These are phyloP conservation scores for Plasmodium yoelii DNA, from an alignment of 169 alveolate genomes.

Conservation along the genomic window DNA sequence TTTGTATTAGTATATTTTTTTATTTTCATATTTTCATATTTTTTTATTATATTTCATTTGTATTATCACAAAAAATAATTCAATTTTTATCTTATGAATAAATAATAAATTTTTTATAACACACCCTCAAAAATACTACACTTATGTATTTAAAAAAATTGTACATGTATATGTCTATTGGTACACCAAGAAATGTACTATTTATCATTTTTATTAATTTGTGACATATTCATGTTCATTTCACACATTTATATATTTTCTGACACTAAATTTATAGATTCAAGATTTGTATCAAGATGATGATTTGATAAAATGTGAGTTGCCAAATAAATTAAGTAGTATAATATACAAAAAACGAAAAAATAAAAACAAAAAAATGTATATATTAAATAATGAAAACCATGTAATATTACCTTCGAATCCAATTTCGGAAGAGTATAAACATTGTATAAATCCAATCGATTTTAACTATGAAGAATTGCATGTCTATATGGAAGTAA, in stretches of 20 bases:
- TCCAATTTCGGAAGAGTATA: slow-evolving; percentile 62
- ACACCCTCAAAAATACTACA: no score
- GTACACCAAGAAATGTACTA: not conserved
- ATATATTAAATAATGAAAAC: slow-evolving; percentile 55
- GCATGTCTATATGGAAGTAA: slow-evolving; percentile 86
- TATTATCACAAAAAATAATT: no score
- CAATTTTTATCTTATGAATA: no score
- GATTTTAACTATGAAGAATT: slow-evolving; percentile 76
- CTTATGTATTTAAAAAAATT: no score
- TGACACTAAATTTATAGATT: slow-evolving; percentile 1
- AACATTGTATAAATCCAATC: slow-evolving; percentile 29
- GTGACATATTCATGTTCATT: not conserved
- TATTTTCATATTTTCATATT: no score
- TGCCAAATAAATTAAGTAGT: slow-evolving; percentile 44
- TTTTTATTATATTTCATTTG: no score
- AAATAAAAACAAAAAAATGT: slow-evolving; percentile 34
- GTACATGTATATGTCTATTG: no score
- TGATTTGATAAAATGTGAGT: slow-evolving; percentile 37
- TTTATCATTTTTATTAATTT: no score
- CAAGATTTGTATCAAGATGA: slow-evolving; percentile 63
- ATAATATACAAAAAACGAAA: slow-evolving; percentile 73
- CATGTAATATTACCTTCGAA: slow-evolving; percentile 63
- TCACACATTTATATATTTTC: not conserved
- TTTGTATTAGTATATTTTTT: no score
- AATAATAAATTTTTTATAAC: no score